phyloP scores from a whole-genome alignment of 352 stramenopile genomes.

The Globisporangium ultimum region DNA sequence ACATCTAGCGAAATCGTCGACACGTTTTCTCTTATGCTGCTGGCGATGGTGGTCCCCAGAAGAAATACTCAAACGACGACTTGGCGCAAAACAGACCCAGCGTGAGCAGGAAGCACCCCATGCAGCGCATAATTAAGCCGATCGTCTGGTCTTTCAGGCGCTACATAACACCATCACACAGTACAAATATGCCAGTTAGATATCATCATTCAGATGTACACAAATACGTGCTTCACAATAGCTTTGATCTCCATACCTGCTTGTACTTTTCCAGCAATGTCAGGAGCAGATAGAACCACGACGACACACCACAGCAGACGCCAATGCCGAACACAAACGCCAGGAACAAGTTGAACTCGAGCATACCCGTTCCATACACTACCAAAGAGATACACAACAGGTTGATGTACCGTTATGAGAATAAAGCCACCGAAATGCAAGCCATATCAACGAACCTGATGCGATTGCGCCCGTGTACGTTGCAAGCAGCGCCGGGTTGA shows the following conservation, averaged over 20 bases:
- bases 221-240: not conserved
- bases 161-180: slow-evolving; percentile 20
- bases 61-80: slow-evolving; percentile 84
- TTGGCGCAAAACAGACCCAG: slow-evolving; percentile 81
- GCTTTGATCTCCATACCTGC: slow-evolving; percentile 35
- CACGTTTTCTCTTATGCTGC: slow-evolving; percentile 20
- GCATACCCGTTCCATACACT: slow-evolving; percentile 86
- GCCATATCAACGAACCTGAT: slow-evolving; percentile 42
- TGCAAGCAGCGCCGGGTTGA: slow-evolving; percentile 81
- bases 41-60: slow-evolving; percentile 32
- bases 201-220: not conserved
- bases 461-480: slow-evolving; percentile 87
- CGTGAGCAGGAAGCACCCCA: slow-evolving; percentile 81
- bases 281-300: slow-evolving; percentile 87
- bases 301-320: slow-evolving; percentile 83
- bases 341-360: slow-evolving; percentile 84
- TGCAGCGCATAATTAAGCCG: slow-evolving; percentile 74
- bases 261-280: slow-evolving; percentile 90
- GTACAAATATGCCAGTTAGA: not conserved
- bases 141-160: slow-evolving; percentile 85
- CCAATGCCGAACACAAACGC: slow-evolving; percentile 82
- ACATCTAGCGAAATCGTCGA: not conserved
- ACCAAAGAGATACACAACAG: not conserved
- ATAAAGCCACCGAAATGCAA: not conserved
- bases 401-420: not conserved